phyloP scores from a whole-genome alignment of 768 basidiomycete species.

The Psilocybe sp. region DNA sequence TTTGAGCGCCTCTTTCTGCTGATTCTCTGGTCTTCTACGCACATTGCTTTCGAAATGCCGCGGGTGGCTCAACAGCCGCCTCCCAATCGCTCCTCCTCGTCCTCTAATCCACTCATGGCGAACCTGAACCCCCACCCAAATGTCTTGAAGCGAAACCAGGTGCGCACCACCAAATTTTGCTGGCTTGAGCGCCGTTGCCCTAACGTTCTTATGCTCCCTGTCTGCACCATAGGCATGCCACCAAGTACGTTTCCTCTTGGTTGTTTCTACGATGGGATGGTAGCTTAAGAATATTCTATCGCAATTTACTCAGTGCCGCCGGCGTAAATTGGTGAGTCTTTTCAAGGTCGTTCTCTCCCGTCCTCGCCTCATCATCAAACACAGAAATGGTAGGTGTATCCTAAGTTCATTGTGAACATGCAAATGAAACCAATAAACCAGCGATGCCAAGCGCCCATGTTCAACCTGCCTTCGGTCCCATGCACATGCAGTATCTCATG shows the following conservation, averaged over 20 bases:
- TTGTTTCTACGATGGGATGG: neutral
- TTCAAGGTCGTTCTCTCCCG: slow-evolving; percentile 1
- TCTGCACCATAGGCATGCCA: slow-evolving; percentile 45
- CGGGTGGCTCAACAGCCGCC: slow-evolving; percentile 16
- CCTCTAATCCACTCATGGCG: slow-evolving; percentile 13
- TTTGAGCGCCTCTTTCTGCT: neutral
- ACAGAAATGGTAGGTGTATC: slow-evolving; percentile 56
- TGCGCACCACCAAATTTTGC: slow-evolving; percentile 14
- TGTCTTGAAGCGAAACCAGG: slow-evolving; percentile 54
- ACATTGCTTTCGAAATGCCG: slow-evolving; percentile 12
- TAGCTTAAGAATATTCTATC: neutral
- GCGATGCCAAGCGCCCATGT: slow-evolving; percentile 75
- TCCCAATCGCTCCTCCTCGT: slow-evolving; percentile 7
- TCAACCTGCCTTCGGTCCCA: slow-evolving; percentile 77
- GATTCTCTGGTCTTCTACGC: neutral
- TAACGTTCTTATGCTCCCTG: slow-evolving; percentile 2
- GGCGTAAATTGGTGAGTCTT: slow-evolving; percentile 65
- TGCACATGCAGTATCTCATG: slow-evolving; percentile 63
- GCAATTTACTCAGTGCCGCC: slow-evolving; percentile 48
- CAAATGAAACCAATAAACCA: slow-evolving; percentile 21
- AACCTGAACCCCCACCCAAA: slow-evolving; percentile 34
- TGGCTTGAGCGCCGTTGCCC: neutral
- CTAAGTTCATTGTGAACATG: neutral
- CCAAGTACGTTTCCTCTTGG: slow-evolving; percentile 34
- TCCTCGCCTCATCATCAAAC: slow-evolving; percentile 6